phyloP scores from a whole-genome alignment of 139 green algal species.

The Zygnema circumcarinatum region DNA sequence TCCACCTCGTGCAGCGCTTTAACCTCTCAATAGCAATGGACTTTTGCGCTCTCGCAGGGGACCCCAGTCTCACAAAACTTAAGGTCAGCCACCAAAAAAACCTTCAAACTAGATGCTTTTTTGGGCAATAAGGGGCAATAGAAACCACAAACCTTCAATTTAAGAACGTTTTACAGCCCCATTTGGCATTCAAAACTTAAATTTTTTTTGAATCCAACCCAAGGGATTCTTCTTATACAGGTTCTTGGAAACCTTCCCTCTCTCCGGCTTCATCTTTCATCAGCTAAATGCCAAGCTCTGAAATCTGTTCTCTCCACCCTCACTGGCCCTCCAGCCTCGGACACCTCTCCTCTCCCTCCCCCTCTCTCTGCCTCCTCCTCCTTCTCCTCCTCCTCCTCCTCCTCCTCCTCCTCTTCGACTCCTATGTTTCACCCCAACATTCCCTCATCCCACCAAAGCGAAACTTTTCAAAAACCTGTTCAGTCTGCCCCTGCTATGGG shows the following conservation, averaged over 20 bases:
- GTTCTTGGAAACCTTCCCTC: slow-evolving; percentile 3
- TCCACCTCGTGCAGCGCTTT: slow-evolving; percentile 16
- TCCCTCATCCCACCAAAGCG: not conserved
- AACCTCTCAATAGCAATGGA: not conserved
- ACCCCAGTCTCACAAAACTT: not conserved
- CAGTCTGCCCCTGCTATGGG: not conserved
- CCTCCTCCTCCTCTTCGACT: not conserved
- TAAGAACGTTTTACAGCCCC: not conserved
- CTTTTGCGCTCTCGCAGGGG: not conserved
- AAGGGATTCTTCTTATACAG: slow-evolving; percentile 2
- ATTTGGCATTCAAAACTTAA: not conserved
- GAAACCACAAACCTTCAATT: not conserved
- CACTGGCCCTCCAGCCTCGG: not conserved
- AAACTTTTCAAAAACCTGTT: not conserved
- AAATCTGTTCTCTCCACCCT: slow-evolving; percentile 3
- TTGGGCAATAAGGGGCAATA: not conserved
- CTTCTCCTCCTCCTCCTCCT: not conserved
- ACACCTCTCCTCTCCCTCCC: not conserved
- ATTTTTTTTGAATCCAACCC: not conserved
- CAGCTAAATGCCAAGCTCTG: not conserved
- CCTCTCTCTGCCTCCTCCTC: not conserved
- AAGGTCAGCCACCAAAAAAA: not conserved
- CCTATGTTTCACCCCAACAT: not conserved
- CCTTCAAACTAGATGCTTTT: too few relatives aligned
- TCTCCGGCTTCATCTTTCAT: slow-evolving; percentile 6